phyloP scores from a whole-genome alignment of 139 green algal genomes.

The Chlorella sorokiniana region DNA sequence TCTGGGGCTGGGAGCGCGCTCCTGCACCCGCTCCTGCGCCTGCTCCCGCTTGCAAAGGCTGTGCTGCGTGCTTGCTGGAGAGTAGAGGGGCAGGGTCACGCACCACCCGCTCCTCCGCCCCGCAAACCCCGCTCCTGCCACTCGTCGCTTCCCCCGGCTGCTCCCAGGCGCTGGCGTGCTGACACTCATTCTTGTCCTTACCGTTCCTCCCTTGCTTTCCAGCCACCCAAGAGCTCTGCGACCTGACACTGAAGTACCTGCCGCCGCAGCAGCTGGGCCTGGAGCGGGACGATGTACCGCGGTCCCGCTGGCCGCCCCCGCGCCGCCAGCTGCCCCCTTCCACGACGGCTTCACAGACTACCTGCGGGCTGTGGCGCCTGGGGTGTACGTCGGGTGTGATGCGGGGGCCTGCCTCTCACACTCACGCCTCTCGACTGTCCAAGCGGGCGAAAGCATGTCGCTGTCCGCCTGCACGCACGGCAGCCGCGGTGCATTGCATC shows the following conservation, averaged over 20 bases:
- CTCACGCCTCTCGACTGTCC: background rate
- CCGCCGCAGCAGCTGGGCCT: slow-evolving; percentile 20
- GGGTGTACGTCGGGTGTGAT: slow-evolving; percentile 34
- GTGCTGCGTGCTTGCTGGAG: background rate
- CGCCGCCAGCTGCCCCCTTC: slow-evolving; percentile 34
- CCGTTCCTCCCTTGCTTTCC: background rate
- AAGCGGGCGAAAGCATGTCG: background rate
- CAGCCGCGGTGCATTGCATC: no score
- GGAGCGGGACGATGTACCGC: slow-evolving; percentile 19
- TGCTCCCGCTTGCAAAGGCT: background rate
- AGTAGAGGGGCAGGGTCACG: no score
- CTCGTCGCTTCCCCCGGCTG: no score
- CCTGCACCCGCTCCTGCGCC: no score
- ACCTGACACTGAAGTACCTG: slow-evolving; percentile 29
- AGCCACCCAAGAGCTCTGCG: slow-evolving; percentile 36
- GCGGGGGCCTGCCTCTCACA: background rate
- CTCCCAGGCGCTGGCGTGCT: background rate
- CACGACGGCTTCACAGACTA: slow-evolving; percentile 38
- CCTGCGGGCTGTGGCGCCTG: slow-evolving; percentile 32
- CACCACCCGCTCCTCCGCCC: no score
- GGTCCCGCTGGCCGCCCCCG: slow-evolving; percentile 26
- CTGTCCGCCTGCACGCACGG: no score
- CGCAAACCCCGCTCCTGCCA: no score
- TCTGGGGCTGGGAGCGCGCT: no score
- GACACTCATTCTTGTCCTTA: no score